Evolutionary conservation across 805 yeast species (phyloP).

Genomic region (Candida germanica): DNA sequence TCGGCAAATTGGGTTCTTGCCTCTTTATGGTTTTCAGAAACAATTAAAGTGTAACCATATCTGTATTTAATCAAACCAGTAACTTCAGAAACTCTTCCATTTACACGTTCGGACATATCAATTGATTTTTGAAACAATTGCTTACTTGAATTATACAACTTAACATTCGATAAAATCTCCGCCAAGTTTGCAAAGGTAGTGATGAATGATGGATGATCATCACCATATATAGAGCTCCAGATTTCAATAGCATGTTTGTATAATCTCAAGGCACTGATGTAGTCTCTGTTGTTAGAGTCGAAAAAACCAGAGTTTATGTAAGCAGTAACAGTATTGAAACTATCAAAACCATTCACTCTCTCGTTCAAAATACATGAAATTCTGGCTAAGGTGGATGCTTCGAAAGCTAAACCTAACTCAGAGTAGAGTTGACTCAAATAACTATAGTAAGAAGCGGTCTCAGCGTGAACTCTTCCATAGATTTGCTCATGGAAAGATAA

Average conservation of each 20-base stretch:
- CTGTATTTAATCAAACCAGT: constrained; percentile 69
- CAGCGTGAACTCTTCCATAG: constrained; percentile 76
- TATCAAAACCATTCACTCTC: constrained; percentile 77
- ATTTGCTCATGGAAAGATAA: constrained; percentile 75
- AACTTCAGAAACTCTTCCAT: constrained; percentile 59
- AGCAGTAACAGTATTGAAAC: constrained; percentile 69
- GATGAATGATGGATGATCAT: constrained; percentile 66
- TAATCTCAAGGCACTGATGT: constrained; percentile 59
- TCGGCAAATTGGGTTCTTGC: constrained; percentile 55
- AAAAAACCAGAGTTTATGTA: constrained; percentile 71
- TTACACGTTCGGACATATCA: constrained; percentile 45
- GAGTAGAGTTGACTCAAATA: constrained; percentile 64
- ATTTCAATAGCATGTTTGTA: constrained; percentile 57
- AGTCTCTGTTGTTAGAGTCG: constrained; percentile 60
- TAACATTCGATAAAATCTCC: constrained; percentile 52
- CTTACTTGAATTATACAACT: constrained; percentile 46
- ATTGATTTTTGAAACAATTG: constrained; percentile 53
- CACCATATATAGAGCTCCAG: constrained; percentile 58
- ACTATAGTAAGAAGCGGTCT: constrained; percentile 68
- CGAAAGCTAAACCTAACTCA: constrained; percentile 52
- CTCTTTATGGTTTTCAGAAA: constrained; percentile 47
- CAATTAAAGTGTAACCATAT: constrained; percentile 45
- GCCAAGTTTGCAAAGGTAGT: constrained; percentile 63
- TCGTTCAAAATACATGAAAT: constrained; percentile 72
- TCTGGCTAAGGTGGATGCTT: constrained; percentile 64